Evolutionary conservation across 1,284 basidiomycete species (phyloP), one percentile per base, ranked within the genome.

Genomic region (Cystobasidiaceae sp.): DNA sequence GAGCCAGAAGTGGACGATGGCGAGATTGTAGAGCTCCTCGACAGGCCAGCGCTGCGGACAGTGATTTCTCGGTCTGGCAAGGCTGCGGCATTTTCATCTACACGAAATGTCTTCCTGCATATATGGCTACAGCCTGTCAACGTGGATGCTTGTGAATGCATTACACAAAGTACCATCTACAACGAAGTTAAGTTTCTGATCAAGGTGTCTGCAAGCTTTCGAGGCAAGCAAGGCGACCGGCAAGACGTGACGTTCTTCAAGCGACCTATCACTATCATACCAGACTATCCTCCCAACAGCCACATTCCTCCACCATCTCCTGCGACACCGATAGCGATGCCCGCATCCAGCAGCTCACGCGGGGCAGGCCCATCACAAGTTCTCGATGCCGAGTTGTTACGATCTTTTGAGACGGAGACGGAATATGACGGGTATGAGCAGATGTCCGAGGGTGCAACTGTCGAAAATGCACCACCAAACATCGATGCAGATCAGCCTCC

Each of bases 401-500:
- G 23, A 1, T 33, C 43, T 3, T 50, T 50, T 25, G 11, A 57
- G 41, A 28, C 57, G 11, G 66, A 67, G 37, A 51, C 33, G 9
- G 66, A 67, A 23, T 67, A 48, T 41, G 66, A 67, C 39, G 66
- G 66, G 8, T 67, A 63, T 37, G 66, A 67, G 37, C 60, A 67
- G 37, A 23, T 54, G 5, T 51, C 54, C 2, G 64, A 49, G 45
- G 64, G 44, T 15, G 45, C 48, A 27, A 60, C 34, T 34, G 23
- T 48, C 17, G 60, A 66, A 23, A 57, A 45, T 23, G 54, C 63
- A 8, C 63, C 63, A 8, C 63, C 63, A 13, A 51, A 11, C 27
- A 66, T 66, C 11, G 46, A 66, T 39, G 63, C 60, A 7, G 52
- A 55, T 34, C 15, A 44, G 17, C 60, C 66, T 4, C 57, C 66